Evolutionary conservation across 176 grass and related monocot species (phyloP).

Genomic region (Juncus inflexus): DNA sequence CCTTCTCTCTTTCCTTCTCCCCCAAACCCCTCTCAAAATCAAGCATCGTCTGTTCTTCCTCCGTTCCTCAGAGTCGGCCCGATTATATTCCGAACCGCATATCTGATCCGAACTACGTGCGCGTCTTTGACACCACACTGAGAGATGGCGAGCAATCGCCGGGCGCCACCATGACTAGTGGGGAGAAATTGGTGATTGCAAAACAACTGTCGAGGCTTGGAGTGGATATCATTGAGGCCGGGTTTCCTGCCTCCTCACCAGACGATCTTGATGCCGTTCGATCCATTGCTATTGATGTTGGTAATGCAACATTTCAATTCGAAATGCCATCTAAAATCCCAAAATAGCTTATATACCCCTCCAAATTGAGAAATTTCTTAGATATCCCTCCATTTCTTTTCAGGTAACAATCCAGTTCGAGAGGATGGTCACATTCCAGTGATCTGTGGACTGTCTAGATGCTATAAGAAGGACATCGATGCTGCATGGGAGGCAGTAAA

Average conservation of each 20-base stretch:
- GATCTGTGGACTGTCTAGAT: constrained; percentile 75
- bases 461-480: constrained; percentile 67
- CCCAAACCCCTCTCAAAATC: constrained; percentile 10
- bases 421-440: constrained; percentile 63
- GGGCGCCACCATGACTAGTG: constrained; percentile 83
- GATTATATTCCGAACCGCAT: constrained; percentile 52
- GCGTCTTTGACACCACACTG: constrained; percentile 89
- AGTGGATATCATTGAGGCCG: constrained; percentile 93
- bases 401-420: constrained; percentile 34
- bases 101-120: constrained; percentile 72
- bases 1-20: constrained; percentile 17
- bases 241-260: constrained; percentile 74
- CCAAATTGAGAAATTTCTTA: not conserved
- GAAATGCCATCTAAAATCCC: not conserved
- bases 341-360: too few relatives aligned
- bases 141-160: constrained; percentile 92
- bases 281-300: constrained; percentile 79
- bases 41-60: constrained; percentile 1
- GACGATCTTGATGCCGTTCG: constrained; percentile 95
- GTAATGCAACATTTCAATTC: constrained; percentile 28
- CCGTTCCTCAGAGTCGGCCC: constrained; percentile 16
- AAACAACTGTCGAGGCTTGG: constrained; percentile 75
- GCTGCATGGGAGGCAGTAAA: constrained; percentile 93
- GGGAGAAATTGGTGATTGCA: constrained; percentile 74
- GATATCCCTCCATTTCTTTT: not conserved